Percentiles rank a stretch among this genome's conserved stretches.
phyloP scores from a whole-genome alignment of 306 rosid genomes.

The Prinsepia uniflora region DNA sequence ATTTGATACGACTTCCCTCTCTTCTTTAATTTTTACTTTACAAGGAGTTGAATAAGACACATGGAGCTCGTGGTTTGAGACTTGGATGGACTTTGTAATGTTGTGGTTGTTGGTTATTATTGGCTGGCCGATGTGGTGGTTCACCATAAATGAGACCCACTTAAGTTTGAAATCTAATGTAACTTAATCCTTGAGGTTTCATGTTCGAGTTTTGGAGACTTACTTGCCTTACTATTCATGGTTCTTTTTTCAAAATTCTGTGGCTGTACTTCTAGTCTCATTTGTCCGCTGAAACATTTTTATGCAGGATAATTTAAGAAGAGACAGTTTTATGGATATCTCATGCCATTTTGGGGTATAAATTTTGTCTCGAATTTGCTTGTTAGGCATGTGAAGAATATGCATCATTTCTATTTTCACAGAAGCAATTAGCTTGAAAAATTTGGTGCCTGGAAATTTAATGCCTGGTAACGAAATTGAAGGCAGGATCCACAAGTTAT shows the following conservation, averaged over 20 bases:
- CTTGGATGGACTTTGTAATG: not conserved
- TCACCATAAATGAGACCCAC: slow-evolving; percentile 5
- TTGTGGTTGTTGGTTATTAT: not conserved
- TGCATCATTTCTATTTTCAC: not conserved
- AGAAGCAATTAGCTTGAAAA: slow-evolving; percentile 13
- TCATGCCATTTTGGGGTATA: slow-evolving; percentile 4
- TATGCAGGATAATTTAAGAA: slow-evolving; percentile 13
- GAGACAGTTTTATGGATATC: not conserved
- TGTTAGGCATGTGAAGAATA: not conserved
- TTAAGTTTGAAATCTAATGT: slow-evolving; percentile 4
- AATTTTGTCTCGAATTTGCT: not conserved
- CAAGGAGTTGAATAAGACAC: not conserved
- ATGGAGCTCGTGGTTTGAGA: not conserved
- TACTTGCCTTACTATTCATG: not conserved
- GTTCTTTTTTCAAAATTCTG: not conserved
- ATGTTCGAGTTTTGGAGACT: not conserved
- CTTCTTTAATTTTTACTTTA: not conserved
- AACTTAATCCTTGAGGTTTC: not conserved
- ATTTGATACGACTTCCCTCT: not conserved
- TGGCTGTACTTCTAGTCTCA: not conserved
- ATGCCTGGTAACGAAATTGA: slow-evolving; percentile 46
- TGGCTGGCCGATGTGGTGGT: not conserved
- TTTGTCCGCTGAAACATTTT: not conserved
- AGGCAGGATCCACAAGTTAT: slow-evolving; percentile 35
- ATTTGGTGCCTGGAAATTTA: slow-evolving; percentile 28